phyloP scores from a whole-genome alignment of 2,329 filamentous ascomycete genomes.

The Bipolaris oryzae region DNA sequence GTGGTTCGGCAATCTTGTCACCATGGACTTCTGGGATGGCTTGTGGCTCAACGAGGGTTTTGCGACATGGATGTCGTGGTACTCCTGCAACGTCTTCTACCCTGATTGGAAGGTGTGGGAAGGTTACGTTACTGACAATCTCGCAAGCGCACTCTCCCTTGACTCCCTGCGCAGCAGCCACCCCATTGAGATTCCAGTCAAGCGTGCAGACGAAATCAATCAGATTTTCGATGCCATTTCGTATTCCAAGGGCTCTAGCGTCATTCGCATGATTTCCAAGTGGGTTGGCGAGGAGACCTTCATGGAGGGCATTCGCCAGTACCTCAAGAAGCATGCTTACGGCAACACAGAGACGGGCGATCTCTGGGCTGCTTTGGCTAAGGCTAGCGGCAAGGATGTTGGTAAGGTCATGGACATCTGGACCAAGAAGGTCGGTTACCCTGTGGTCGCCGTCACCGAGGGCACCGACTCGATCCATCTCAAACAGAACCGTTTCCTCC shows the following conservation, averaged over 20 bases:
- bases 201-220: slow-evolving; percentile 93
- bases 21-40: slow-evolving; percentile 99
- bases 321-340: slow-evolving; percentile 96
- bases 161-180: slow-evolving; percentile 94
- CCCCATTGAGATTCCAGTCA: slow-evolving; percentile 94
- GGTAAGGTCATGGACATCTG: slow-evolving; percentile 91
- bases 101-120: slow-evolving; percentile 99
- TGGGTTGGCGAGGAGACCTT: slow-evolving; percentile 92
- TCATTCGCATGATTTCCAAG: slow-evolving; percentile 95
- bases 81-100: slow-evolving; percentile 92
- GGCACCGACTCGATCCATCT: slow-evolving; percentile 75
- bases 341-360: slow-evolving; percentile 91
- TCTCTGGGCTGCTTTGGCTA: slow-evolving; percentile 84
- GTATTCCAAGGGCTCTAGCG: slow-evolving; percentile 95
- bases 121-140: slow-evolving; percentile 88
- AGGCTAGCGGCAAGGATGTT: slow-evolving; percentile 90
- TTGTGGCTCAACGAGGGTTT: slow-evolving; percentile 96
- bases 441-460: slow-evolving; percentile 85
- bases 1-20: slow-evolving; percentile 97
- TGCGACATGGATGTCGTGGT: slow-evolving; percentile 92
- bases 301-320: slow-evolving; percentile 86
- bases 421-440: slow-evolving; percentile 96
- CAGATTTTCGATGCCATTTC: slow-evolving; percentile 98
- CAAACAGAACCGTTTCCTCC: slow-evolving; percentile 93
- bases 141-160: slow-evolving; percentile 84